Evolutionary conservation across 2,329 filamentous ascomycete genomes (phyloP).

Genomic region (Hypocreales sp.): DNA sequence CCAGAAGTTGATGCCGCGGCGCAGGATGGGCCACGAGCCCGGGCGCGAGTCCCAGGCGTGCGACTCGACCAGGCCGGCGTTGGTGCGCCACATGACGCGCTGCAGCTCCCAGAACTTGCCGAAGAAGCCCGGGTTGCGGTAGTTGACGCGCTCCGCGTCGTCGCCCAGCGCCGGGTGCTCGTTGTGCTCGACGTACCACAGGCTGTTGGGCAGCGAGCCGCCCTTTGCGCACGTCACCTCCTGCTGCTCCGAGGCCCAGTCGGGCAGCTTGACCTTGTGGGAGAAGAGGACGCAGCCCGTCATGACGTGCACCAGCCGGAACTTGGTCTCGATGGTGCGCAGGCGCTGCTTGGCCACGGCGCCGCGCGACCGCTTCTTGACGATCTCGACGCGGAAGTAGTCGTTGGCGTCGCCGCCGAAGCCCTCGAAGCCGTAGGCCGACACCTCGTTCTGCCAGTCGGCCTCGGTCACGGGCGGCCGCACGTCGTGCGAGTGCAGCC

Average conservation of each 20-base stretch:
- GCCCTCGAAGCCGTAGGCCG: constrained; percentile 92
- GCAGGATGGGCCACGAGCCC: constrained; percentile 79
- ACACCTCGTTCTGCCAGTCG: constrained; percentile 92
- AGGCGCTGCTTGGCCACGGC: constrained; percentile 67
- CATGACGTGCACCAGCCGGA: constrained; percentile 90
- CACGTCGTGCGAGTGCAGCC: constrained; percentile 91
- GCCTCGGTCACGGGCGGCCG: constrained; percentile 73
- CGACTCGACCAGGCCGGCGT: constrained; percentile 88
- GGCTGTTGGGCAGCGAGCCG: constrained; percentile 84
- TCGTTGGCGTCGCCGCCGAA: constrained; percentile 97
- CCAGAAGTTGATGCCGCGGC: constrained; percentile 98
- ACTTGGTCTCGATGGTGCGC: constrained; percentile 92
- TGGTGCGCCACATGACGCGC: constrained; percentile 97
- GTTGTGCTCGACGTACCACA: constrained; percentile 95
- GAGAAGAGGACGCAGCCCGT: constrained; percentile 93
- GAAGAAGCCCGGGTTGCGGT: constrained; percentile 85
- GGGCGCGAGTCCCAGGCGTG: constrained; percentile 97
- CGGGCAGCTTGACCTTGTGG: constrained; percentile 96
- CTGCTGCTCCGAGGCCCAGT: constrained; percentile 96
- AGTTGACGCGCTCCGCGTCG: constrained; percentile 87
- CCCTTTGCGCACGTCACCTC: constrained; percentile 94
- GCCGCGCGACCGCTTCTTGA: constrained; percentile 74
- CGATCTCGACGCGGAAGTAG: constrained; percentile 85
- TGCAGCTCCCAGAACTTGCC: constrained; percentile 97
- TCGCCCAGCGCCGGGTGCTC: constrained; percentile 61